Evolutionary conservation across 176 grass and related monocot species (phyloP).

Genomic region (Phyllostachys edulis): DNA sequence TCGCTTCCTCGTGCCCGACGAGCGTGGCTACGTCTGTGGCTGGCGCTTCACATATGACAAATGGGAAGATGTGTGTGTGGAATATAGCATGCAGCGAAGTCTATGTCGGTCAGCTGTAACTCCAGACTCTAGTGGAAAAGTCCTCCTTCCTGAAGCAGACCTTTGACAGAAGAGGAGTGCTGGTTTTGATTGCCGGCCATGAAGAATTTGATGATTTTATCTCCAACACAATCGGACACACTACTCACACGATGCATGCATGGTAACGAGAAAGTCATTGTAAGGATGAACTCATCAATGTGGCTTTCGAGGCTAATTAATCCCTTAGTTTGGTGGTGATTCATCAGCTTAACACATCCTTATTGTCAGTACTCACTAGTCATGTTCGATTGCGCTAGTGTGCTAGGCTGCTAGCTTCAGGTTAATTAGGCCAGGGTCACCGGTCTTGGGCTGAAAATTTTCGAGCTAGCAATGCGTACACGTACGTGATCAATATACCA

Average conservation of each 20-base stretch:
- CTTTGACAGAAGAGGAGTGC: constrained; percentile 1
- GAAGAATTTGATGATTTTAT: not conserved
- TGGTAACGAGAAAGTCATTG: not conserved
- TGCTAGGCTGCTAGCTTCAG: not conserved
- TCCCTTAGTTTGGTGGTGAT: not conserved
- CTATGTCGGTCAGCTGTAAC: constrained; percentile 42
- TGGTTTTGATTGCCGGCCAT: not conserved
- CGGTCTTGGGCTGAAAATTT: not conserved
- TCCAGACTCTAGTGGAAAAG: constrained; percentile 33
- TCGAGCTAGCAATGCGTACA: not conserved
- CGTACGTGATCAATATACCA: not conserved
- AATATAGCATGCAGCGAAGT: not conserved
- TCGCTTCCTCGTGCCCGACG: constrained; percentile 28
- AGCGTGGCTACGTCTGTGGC: not conserved
- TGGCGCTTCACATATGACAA: constrained; percentile 18
- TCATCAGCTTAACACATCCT: not conserved
- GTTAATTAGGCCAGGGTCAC: not conserved
- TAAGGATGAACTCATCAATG: not conserved
- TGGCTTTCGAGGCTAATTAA: not conserved
- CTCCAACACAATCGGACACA: constrained; percentile 25
- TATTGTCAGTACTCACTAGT: not conserved
- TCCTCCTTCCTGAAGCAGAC: constrained; percentile 24
- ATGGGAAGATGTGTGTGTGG: not conserved
- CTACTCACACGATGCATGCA: not conserved
- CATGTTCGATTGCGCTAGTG: not conserved